Conservation (phyloP, 345 rosid genomes). For the Dipteronia dyeriana region DNA sequence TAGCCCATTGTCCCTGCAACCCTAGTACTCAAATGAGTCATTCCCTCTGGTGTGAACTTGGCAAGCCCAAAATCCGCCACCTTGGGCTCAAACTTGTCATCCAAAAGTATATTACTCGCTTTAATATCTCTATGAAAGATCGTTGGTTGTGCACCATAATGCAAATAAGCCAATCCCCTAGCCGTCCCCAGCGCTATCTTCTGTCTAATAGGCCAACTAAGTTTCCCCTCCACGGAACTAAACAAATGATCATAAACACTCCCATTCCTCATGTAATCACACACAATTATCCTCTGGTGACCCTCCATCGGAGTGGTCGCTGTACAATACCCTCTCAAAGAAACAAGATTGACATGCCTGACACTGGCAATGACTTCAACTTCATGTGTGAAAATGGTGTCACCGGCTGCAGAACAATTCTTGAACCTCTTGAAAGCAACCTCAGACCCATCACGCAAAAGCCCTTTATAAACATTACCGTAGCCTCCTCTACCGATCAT, state of each 20-base stretch:
- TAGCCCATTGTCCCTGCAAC: conserved; percentile 98
- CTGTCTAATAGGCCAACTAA: conserved; percentile 81
- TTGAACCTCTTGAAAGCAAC: conserved; percentile 95
- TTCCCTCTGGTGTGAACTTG: conserved; percentile 76
- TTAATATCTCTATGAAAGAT: conserved; percentile 91
- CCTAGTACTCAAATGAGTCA: conserved; percentile 86
- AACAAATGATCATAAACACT: conserved; percentile 82
- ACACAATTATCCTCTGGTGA: conserved; percentile 93
- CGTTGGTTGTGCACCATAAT: conserved; percentile 72
- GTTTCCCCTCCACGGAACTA: conserved; percentile 47
- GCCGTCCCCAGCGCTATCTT: conserved; percentile 86
- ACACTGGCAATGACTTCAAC: conserved; percentile 92
- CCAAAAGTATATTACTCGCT: conserved; percentile 86
- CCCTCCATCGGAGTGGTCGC: conserved; percentile 82
- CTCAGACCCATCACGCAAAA: conserved; percentile 61
- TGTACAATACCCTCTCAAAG: conserved; percentile 79
- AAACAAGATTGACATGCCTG: conserved; percentile 82
- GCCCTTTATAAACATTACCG: conserved; percentile 84
- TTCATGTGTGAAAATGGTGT: conserved; percentile 68
- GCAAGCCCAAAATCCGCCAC: conserved; percentile 94
- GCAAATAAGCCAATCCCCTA: conserved; percentile 83
- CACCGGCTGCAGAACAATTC: conserved; percentile 83
- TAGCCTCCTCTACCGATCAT: conserved; percentile 86
- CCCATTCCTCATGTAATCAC: conserved; percentile 82
- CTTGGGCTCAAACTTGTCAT: conserved; percentile 74